Evolutionary conservation across 345 rosid genomes (phyloP).

Genomic region (Pseudoturritis turrita): DNA sequence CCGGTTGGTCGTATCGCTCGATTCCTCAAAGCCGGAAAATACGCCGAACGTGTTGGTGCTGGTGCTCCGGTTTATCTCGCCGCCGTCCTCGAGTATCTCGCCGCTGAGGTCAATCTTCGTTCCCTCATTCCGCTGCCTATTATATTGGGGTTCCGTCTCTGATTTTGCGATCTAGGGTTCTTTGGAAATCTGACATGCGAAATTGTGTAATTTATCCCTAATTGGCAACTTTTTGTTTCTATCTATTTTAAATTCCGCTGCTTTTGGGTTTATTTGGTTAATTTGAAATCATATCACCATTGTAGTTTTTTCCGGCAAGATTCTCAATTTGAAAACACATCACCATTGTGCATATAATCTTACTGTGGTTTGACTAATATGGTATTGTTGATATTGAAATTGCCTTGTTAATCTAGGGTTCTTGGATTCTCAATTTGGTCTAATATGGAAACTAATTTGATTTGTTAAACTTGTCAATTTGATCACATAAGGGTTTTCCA

Average conservation of each 20-base stretch:
- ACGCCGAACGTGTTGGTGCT: constrained; percentile 94
- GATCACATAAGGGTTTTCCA: background rate
- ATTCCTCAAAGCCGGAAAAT: constrained; percentile 91
- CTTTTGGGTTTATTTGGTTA: background rate
- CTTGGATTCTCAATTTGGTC: background rate
- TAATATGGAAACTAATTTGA: background rate
- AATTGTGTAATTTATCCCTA: background rate
- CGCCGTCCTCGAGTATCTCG: constrained; percentile 89
- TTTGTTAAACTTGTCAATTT: background rate
- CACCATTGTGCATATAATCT: too few relatives aligned
- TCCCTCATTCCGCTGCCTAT: background rate
- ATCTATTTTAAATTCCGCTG: too few relatives aligned
- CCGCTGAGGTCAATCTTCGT: constrained; percentile 63
- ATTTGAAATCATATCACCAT: background rate
- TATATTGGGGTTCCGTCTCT: background rate
- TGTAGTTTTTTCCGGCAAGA: too few relatives aligned
- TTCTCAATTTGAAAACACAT: too few relatives aligned
- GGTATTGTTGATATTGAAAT: background rate
- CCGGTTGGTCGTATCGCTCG: constrained; percentile 97
- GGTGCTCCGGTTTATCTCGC: constrained; percentile 97
- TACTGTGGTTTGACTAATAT: background rate
- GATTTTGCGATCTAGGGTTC: constrained; percentile 29
- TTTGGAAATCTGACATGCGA: background rate
- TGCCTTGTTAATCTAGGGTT: background rate
- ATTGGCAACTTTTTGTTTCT: background rate